A percentile compares a stretch with the other conserved stretches of the same genome.
Evolutionary conservation across 768 basidiomycete species (phyloP).

Genomic region (Tricholoma saponaceum): DNA sequence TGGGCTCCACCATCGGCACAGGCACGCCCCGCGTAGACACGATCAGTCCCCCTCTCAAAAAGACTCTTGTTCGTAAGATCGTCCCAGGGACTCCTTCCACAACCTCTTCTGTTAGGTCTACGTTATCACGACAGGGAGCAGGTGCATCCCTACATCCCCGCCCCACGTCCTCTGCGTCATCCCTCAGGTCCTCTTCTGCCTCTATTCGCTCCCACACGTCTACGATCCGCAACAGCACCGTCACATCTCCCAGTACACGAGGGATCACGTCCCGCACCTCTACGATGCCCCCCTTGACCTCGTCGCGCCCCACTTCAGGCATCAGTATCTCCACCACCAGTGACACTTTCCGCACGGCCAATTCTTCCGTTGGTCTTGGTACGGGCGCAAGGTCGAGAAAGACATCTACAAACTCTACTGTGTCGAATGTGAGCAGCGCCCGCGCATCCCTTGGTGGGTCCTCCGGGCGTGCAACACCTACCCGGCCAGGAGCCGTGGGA

Average conservation of each 20-base stretch:
- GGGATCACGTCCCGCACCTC: conserved; percentile 17
- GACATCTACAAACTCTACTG: conserved; percentile 27
- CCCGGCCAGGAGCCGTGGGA: conserved; percentile 2
- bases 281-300: conserved; percentile 3
- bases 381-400: conserved; percentile 20
- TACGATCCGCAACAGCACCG: conserved; percentile 24
- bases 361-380: conserved; percentile 18
- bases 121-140: neutral
- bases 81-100: conserved; percentile 3
- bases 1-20: neutral
- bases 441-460: conserved; percentile 5
- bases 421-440: conserved; percentile 15
- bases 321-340: conserved; percentile 8
- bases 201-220: conserved; percentile 25
- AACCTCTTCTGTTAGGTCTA: neutral
- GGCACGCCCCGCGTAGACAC: neutral
- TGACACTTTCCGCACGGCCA: conserved; percentile 41
- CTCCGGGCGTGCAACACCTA: conserved; percentile 6
- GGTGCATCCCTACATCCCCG: conserved; percentile 5
- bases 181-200: conserved; percentile 23
- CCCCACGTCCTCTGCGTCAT: conserved; percentile 29
- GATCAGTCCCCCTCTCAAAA: conserved; percentile 16
- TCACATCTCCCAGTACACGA: conserved; percentile 9
- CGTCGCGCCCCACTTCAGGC: conserved; percentile 12
- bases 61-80: conserved; percentile 20